A percentile compares a stretch with the other conserved stretches of the same genome.
These are phyloP conservation scores for Loxodes magnus DNA, from an alignment of 73 alveolate species.

Conservation along the genomic window DNA sequence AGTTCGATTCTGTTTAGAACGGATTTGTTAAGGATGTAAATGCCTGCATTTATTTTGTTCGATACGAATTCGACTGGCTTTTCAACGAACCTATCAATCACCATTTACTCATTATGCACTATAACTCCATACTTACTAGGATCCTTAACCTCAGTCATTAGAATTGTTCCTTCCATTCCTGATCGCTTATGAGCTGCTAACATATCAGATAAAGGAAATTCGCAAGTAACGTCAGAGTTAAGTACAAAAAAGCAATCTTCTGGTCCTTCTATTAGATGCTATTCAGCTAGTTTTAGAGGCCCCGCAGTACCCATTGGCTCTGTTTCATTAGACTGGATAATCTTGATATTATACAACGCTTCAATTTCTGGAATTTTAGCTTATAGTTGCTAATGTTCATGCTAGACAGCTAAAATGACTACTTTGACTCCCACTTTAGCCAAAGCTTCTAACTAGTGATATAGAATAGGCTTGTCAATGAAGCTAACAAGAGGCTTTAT, in stretches of 20 bases:
- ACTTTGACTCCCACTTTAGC: slow-evolving; percentile 84
- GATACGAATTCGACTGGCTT: slow-evolving; percentile 85
- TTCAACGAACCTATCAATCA: slow-evolving; percentile 83
- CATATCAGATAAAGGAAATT: slow-evolving; percentile 88
- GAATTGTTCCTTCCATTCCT: slow-evolving; percentile 89
- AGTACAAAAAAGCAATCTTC: slow-evolving; percentile 80
- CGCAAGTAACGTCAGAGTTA: slow-evolving; percentile 92
- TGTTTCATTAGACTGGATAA: slow-evolving; percentile 51
- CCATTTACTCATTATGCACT: slow-evolving; percentile 62
- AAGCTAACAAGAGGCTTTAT: slow-evolving; percentile 87
- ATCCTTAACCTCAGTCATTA: slow-evolving; percentile 88
- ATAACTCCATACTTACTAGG: slow-evolving; percentile 96
- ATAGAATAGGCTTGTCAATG: slow-evolving; percentile 77
- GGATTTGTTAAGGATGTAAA: slow-evolving; percentile 69
- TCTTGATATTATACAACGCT: slow-evolving; percentile 33
- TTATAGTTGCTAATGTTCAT: slow-evolving; percentile 68
- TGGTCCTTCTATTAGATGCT: slow-evolving; percentile 54
- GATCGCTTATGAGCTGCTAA: slow-evolving; percentile 81
- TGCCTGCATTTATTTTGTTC: slow-evolving; percentile 93
- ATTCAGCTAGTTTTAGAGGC: slow-evolving; percentile 91
- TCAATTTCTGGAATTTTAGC: slow-evolving; percentile 36
- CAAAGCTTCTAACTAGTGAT: slow-evolving; percentile 80
- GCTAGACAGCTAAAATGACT: slow-evolving; percentile 80
- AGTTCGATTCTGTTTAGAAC: slow-evolving; percentile 77
- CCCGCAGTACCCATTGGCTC: slow-evolving; percentile 85